Conservation (phyloP, 78 protist species). For the Dictyostelium citrinum region DNA sequence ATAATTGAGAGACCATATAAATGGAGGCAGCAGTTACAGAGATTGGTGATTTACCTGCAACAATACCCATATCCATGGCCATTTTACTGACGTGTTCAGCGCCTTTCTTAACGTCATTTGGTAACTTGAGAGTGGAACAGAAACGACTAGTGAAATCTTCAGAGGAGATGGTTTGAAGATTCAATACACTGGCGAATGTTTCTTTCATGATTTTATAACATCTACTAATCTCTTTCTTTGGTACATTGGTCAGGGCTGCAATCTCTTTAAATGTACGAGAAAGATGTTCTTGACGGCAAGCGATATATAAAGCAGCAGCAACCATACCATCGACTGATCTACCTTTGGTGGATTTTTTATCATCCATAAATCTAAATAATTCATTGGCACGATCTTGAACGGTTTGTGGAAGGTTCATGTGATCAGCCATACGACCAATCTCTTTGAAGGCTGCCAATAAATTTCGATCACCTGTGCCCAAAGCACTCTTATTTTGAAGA, state of each 20-base stretch:
- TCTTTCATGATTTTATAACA: constrained; percentile 65
- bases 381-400: constrained; percentile 54
- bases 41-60: constrained; percentile 69
- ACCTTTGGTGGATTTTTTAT: constrained; percentile 33
- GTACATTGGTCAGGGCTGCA: constrained; percentile 38
- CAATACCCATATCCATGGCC: constrained; percentile 65
- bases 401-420: constrained; percentile 60
- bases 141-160: constrained; percentile 66
- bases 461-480: constrained; percentile 55
- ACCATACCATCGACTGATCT: constrained; percentile 51
- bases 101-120: constrained; percentile 43
- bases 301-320: constrained; percentile 53
- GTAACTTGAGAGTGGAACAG: constrained; percentile 38
- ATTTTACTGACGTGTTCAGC: constrained; percentile 58
- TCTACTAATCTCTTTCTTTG: constrained; percentile 29
- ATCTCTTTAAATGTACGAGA: constrained; percentile 64
- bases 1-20: constrained; percentile 53
- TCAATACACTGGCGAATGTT: not conserved
- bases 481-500: constrained; percentile 54
- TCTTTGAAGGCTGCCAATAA: constrained; percentile 51
- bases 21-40: constrained; percentile 70
- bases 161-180: constrained; percentile 50
- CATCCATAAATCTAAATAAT: constrained; percentile 54
- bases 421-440: constrained; percentile 63
- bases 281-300: constrained; percentile 42